Base-by-base conservation (phyloP, 2,329 filamentous ascomycete genomes). In the Aureobasidium sp. region DNA sequence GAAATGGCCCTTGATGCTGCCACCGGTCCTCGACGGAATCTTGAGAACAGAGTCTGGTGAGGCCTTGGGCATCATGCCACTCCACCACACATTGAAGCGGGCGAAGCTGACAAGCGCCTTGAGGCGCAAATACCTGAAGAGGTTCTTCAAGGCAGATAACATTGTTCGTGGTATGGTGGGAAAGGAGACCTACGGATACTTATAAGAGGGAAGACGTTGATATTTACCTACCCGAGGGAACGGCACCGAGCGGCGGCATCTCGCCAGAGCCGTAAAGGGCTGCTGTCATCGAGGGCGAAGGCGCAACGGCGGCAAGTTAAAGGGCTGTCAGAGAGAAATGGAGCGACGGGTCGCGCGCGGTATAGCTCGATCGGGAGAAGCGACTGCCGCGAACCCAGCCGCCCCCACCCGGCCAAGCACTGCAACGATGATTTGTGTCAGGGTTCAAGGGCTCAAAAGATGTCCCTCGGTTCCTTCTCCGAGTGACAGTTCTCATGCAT, bases 1-100 rank as follows among this genome's bases (percentile, higher is more conserved):
- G 52, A 71, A 37, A 61, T 70, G 62, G 12, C 65, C 67, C 39
- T 63, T 66, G 63, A 71, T 70, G 46, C 27, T 62, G 32, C 63
- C 63, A 2, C 51, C 46, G 1, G 53, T 24, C 34, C 68, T 63
- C 10, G 70, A 71, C 2, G 69, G 67, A 20, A 71, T 65, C 10
- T 66, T 51, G 39, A 60, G 26, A 15, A 63, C 34, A 0, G 41
- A 48, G 43, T 62, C 52, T n/a, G 60, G 60, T 5, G 36, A 48
- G 41, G 60, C 13, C n/a, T 55, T 56, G 8, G 43, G 39, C 27
- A 37, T 20, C 27, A 37, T 20, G 12, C 60, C 50, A 5, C 41
- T 12, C 43, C 39, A 36, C 51, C 50, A 62, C 47, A 65, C 20
- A 15, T 57, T 10, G 4, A 66, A 24, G 9, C 67, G 64, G 15